Evolutionary conservation across 2,329 filamentous ascomycete genomes (phyloP).

Genomic region (Penicillium janthinellum): DNA sequence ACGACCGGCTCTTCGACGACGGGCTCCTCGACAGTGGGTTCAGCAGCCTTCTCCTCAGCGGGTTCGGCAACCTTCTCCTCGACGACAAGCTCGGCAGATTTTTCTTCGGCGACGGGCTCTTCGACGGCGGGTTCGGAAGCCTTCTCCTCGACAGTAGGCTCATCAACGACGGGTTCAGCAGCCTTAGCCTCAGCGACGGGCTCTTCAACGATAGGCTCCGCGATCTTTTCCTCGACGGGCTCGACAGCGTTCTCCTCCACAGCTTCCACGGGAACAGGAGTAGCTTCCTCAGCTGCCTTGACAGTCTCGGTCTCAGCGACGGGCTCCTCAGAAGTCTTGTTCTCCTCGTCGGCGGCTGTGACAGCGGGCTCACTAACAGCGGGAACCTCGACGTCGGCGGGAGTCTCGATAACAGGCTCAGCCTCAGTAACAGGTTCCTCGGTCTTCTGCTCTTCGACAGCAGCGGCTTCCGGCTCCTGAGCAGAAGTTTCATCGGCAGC

Average conservation of each 20-base stretch:
- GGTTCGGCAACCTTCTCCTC: neutral
- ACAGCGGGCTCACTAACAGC: neutral
- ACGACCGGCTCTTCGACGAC: constrained; percentile 5
- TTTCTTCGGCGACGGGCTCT: neutral
- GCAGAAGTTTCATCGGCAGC: neutral
- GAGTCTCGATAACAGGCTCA: neutral
- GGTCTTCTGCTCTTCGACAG: neutral
- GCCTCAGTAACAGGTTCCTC: constrained; percentile 2
- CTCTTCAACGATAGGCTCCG: neutral
- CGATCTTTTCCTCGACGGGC: neutral
- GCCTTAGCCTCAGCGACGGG: too few relatives aligned
- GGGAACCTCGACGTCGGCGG: constrained; percentile 4
- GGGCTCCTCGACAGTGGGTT: constrained; percentile 3
- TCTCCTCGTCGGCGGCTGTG: constrained; percentile 8
- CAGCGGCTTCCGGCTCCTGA: constrained; percentile 12
- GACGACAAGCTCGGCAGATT: neutral
- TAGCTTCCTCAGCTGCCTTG: constrained; percentile 4
- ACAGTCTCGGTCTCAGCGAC: neutral
- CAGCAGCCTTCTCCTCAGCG: neutral
- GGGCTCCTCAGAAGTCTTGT: neutral
- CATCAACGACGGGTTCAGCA: neutral
- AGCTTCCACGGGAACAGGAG: neutral
- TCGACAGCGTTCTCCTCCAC: constrained; percentile 13
- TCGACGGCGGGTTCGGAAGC: neutral
- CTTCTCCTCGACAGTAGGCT: neutral